Conservation (phyloP, 441 rosid genomes). For the Pelargonium fulgidum region DNA sequence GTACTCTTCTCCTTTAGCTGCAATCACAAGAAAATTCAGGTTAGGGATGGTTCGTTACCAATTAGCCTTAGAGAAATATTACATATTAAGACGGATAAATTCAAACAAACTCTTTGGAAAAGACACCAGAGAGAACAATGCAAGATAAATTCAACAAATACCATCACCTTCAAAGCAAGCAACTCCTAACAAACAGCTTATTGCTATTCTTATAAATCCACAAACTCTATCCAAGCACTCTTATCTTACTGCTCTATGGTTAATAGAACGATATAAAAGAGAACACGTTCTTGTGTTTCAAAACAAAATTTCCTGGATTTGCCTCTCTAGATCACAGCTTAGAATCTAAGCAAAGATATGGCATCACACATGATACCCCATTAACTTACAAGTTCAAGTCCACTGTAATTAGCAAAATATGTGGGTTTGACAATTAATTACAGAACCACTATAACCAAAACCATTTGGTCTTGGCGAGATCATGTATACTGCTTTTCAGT, state of each 20-base stretch:
- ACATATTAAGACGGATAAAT: neutral
- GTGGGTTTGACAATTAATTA: neutral
- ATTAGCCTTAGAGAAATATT: conserved; percentile 1
- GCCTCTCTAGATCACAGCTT: neutral
- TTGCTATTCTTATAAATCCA: neutral
- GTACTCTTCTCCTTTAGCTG: conserved; percentile 68
- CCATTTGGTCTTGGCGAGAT: neutral
- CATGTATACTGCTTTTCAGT: neutral
- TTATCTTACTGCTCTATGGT: neutral
- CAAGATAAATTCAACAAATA: neutral
- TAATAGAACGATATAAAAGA: neutral
- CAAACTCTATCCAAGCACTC: neutral
- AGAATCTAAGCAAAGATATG: neutral
- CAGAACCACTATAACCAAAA: neutral
- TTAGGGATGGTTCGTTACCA: conserved; percentile 10
- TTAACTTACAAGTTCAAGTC: neutral
- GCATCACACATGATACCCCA: neutral
- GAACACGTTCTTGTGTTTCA: neutral
- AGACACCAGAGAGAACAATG: neutral
- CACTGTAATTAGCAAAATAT: neutral
- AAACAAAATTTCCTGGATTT: neutral
- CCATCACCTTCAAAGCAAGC: neutral
- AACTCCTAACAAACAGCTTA: neutral
- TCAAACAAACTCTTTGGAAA: neutral
- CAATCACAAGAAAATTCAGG: conserved; percentile 22